Conservation (phyloP, 2,329 filamentous ascomycete species). For the Nakataea oryzae region DNA sequence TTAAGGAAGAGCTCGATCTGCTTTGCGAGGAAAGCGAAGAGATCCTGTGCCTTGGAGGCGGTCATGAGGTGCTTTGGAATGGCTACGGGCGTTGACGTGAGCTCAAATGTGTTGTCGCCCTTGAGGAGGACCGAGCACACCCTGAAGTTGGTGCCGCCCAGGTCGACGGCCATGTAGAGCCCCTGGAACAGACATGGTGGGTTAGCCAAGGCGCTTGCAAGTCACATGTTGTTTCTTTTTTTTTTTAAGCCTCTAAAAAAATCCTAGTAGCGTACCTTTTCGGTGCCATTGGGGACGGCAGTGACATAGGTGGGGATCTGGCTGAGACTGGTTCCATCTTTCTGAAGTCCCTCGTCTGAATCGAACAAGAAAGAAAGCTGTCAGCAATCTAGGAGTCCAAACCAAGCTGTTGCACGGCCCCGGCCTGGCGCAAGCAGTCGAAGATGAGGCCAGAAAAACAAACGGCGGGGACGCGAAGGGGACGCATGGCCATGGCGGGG, state of each 20-base stretch:
- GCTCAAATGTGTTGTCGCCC: conserved; percentile 88
- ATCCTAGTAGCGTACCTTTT: conserved; percentile 63
- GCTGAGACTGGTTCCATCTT: conserved; percentile 72
- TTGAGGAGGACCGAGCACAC: conserved; percentile 92
- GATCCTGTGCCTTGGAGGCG: conserved; percentile 72
- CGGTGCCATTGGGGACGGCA: conserved; percentile 88
- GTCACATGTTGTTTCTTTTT: too few species aligned
- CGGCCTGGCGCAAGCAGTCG: background rate
- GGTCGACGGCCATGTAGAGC: conserved; percentile 88
- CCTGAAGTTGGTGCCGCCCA: conserved; percentile 97
- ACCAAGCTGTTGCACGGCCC: background rate
- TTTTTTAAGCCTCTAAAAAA: background rate
- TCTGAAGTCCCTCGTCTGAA: conserved; percentile 68
- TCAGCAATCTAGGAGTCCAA: conserved; percentile 6
- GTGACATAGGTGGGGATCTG: conserved; percentile 98
- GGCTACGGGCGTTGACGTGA: conserved; percentile 85
- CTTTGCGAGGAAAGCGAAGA: conserved; percentile 86
- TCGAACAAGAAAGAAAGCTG: conserved; percentile 5
- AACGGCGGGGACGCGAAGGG: background rate
- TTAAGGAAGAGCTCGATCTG: conserved; percentile 85
- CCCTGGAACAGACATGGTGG: conserved; percentile 45
- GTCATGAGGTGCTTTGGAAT: conserved; percentile 88
- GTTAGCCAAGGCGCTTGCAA: conserved; percentile 1
- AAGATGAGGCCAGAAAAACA: background rate
- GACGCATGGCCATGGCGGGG: background rate